A percentile compares a stretch with the other conserved stretches of the same genome.
Conservation (phyloP, 2,329 filamentous ascomycete genomes). For the Clarireedia hainanense region DNA sequence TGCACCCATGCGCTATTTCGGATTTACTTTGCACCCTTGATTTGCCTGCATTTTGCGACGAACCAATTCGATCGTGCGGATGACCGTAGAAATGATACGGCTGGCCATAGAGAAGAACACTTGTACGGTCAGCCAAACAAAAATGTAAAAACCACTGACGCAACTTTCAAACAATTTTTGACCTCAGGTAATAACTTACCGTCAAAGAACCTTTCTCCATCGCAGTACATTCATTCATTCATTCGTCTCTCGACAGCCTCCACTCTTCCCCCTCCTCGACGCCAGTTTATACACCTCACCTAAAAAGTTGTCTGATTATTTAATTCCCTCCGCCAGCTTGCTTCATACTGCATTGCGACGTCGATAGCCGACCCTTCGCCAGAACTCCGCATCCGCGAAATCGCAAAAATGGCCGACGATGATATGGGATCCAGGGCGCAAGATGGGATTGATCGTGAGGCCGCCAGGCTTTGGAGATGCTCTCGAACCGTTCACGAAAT, state of each 20-base stretch:
- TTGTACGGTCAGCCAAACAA: not conserved
- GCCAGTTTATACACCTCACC: too few relatives aligned
- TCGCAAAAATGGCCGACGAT: slow-evolving; percentile 22
- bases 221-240: too few relatives aligned
- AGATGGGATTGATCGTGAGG: slow-evolving; percentile 33
- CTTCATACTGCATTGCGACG: not conserved
- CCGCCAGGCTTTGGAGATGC: slow-evolving; percentile 78
- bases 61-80: too few relatives aligned
- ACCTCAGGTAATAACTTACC: too few relatives aligned
- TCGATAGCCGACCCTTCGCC: not conserved
- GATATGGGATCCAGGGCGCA: slow-evolving; percentile 27
- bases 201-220: too few relatives aligned
- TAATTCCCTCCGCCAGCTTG: not conserved
- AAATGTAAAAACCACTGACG: not conserved
- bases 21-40: too few relatives aligned
- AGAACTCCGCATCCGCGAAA: not conserved
- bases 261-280: too few relatives aligned
- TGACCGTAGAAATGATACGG: not conserved
- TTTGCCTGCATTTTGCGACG: too few relatives aligned
- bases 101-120: too few relatives aligned
- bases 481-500: slow-evolving; percentile 93
- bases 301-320: not conserved
- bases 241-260: too few relatives aligned
- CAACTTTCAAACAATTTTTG: not conserved
- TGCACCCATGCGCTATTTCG: too few relatives aligned